phyloP scores from a whole-genome alignment of 2,329 filamentous ascomycete genomes.

The Sporothrix sp. region DNA sequence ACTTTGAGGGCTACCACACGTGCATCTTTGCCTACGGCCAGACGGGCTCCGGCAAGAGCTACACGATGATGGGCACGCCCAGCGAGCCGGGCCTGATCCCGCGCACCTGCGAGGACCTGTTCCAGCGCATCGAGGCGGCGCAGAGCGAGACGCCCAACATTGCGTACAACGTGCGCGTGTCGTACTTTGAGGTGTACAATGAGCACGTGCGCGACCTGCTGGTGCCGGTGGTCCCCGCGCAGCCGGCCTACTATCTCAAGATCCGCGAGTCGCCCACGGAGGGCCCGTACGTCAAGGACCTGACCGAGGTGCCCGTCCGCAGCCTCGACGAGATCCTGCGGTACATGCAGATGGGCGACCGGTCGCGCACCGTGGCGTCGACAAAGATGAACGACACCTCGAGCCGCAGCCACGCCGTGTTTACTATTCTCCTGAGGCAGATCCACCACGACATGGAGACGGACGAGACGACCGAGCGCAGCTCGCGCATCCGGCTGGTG shows the following conservation, averaged over 20 bases:
- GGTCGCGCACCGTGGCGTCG: slow-evolving; percentile 77
- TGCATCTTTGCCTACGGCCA: slow-evolving; percentile 99
- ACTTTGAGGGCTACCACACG: slow-evolving; percentile 97
- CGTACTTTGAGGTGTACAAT: slow-evolving; percentile 98
- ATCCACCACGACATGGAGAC: slow-evolving; percentile 95
- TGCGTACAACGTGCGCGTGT: slow-evolving; percentile 91
- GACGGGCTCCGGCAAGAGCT: slow-evolving; percentile 76
- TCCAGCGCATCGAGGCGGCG: slow-evolving; percentile 66
- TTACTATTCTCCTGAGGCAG: slow-evolving; percentile 95
- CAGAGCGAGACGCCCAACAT: slow-evolving; percentile 55
- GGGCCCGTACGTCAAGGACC: slow-evolving; percentile 93
- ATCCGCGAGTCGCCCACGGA: slow-evolving; percentile 97
- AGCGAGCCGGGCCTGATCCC: slow-evolving; percentile 93
- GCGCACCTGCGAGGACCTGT: slow-evolving; percentile 96
- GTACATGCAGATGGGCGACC: slow-evolving; percentile 83
- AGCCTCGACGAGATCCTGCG: slow-evolving; percentile 79
- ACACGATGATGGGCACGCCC: slow-evolving; percentile 99
- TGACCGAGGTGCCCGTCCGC: slow-evolving; percentile 78
- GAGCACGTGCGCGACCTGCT: slow-evolving; percentile 91
- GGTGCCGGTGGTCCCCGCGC: slow-evolving; percentile 16
- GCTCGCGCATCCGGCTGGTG: slow-evolving; percentile 86
- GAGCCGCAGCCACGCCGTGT: slow-evolving; percentile 91
- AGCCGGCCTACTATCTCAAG: slow-evolving; percentile 89
- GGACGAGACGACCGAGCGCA: slow-evolving; percentile 94
- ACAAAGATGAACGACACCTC: slow-evolving; percentile 99